Percentiles rank a stretch among this genome's conserved stretches.
phyloP scores from a whole-genome alignment of 1,284 basidiomycete species.

The Heterobasidion occidentale region DNA sequence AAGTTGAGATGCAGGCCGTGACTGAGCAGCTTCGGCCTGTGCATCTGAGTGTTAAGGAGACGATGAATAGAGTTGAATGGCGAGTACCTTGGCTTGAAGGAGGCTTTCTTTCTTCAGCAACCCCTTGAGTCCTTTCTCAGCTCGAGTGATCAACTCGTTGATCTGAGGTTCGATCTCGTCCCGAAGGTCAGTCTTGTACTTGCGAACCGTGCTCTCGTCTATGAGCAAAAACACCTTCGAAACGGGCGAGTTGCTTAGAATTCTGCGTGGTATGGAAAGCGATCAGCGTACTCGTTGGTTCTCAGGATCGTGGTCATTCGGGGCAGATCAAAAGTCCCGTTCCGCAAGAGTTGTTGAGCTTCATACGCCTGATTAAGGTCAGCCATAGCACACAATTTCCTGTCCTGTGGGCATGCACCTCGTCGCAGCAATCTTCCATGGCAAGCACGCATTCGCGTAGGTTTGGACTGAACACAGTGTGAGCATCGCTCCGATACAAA shows the following conservation, averaged over 20 bases:
- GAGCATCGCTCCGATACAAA: constrained; percentile 47
- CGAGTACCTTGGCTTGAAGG: constrained; percentile 49
- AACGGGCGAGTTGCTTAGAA: background rate
- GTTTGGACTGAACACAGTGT: constrained; percentile 58
- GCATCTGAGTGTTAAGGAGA: background rate
- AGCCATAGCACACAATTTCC: background rate
- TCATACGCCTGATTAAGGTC: constrained; percentile 42
- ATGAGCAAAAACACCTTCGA: constrained; percentile 62
- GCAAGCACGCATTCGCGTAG: constrained; percentile 64
- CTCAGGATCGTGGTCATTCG: constrained; percentile 59
- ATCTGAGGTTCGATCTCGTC: constrained; percentile 77
- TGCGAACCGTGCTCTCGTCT: constrained; percentile 57
- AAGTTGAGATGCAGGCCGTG: constrained; percentile 31
- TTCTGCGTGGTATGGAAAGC: background rate
- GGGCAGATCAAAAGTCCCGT: constrained; percentile 61
- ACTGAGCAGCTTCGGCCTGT: constrained; percentile 46
- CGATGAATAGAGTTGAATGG: background rate
- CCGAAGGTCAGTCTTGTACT: constrained; percentile 62
- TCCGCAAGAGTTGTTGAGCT: constrained; percentile 58
- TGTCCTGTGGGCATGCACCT: constrained; percentile 25
- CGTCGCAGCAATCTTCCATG: constrained; percentile 70
- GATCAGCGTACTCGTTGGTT: constrained; percentile 45
- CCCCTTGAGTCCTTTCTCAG: constrained; percentile 54
- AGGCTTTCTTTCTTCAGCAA: constrained; percentile 51
- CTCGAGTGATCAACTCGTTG: constrained; percentile 59